Conservation (phyloP, 2,329 filamentous ascomycete species). For the Colletotrichum chrysophilum region DNA sequence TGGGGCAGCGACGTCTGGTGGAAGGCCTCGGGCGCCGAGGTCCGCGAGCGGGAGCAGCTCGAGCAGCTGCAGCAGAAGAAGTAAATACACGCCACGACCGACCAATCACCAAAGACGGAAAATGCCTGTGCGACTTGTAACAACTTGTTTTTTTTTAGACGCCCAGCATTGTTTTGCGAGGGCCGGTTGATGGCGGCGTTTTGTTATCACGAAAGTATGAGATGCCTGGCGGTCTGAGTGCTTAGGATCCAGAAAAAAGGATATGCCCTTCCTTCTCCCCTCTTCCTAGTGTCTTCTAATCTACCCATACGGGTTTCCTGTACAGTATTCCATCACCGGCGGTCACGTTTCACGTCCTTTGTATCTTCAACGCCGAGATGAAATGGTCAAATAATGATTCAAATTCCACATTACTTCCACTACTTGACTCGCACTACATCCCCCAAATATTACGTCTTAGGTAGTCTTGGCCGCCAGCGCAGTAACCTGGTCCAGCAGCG, state of each 20-base stretch:
- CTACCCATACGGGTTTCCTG: not conserved
- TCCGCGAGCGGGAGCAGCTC: conserved; percentile 46
- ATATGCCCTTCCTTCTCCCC: not conserved
- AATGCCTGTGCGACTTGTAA: not conserved
- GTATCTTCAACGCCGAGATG: not conserved
- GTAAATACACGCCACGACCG: not conserved
- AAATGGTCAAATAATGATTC: conserved; percentile 11
- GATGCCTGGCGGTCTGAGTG: not conserved
- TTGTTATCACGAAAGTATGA: not conserved
- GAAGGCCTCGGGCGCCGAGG: conserved; percentile 78
- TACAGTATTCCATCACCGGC: not conserved
- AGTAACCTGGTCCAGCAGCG: conserved; percentile 58
- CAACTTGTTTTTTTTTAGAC: not conserved
- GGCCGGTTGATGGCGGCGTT: conserved; percentile 4
- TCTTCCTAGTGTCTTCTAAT: not conserved
- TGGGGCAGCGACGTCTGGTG: conserved; percentile 97
- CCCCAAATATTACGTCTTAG: not conserved
- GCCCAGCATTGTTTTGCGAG: not conserved
- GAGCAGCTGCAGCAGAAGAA: not conserved
- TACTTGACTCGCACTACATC: not conserved
- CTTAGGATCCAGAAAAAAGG: not conserved
- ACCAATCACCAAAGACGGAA: not conserved
- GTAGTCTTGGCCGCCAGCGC: conserved; percentile 27
- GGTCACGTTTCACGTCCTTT: not conserved
- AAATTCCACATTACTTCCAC: conserved; percentile 8